Conservation (phyloP, 208 protist species). For the Trypanosoma brucei region DNA sequence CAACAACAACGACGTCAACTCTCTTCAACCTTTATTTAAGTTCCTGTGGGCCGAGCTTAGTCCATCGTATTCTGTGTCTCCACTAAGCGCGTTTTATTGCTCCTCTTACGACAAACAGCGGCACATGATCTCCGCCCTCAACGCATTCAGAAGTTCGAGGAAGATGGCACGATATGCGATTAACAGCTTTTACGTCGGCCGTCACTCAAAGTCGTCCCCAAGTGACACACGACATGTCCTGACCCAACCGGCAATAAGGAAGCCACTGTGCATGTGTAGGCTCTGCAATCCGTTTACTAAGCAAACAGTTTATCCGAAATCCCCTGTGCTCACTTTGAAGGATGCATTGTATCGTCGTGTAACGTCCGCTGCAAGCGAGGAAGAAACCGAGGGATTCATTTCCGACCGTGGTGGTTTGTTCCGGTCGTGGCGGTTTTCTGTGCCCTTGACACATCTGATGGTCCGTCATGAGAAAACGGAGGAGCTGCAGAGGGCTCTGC, state of each 20-base stretch:
- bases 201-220: neutral
- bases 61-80: no score
- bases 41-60: neutral
- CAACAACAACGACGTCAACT: conserved; percentile 36
- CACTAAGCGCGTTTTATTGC: neutral
- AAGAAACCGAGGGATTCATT: no score
- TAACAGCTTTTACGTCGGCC: neutral
- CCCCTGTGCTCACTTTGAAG: neutral
- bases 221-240: neutral
- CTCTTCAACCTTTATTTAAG: conserved; percentile 16
- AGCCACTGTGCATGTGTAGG: neutral
- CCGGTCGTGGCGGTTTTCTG: neutral
- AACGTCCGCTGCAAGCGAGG: neutral
- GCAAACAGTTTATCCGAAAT: neutral
- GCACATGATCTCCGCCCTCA: neutral
- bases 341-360: neutral
- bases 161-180: neutral
- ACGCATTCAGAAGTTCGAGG: neutral
- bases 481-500: neutral
- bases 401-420: no score
- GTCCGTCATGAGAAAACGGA: neutral
- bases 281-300: neutral
- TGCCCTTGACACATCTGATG: neutral
- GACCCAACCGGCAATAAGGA: neutral
- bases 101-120: neutral